Conservation (phyloP, 1,284 basidiomycete species). For the Sphaerobolus stellatus region DNA sequence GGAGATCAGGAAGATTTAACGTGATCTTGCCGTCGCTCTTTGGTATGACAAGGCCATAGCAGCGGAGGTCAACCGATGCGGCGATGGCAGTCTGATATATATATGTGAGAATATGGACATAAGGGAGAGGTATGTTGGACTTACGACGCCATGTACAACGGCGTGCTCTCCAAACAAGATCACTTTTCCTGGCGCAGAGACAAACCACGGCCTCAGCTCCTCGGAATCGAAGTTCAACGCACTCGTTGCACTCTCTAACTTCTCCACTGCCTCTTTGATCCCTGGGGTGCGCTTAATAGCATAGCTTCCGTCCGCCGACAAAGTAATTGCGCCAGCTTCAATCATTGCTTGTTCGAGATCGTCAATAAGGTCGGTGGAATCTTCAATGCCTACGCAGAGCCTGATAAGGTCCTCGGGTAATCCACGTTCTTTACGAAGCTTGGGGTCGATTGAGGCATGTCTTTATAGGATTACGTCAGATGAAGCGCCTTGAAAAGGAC, state of each 20-base stretch:
- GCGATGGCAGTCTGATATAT: constrained; percentile 82
- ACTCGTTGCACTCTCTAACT: neutral
- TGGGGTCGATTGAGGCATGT: constrained; percentile 96
- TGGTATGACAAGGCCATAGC: constrained; percentile 83
- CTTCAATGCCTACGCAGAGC: constrained; percentile 98
- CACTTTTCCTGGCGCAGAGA: constrained; percentile 96
- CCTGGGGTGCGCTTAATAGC: constrained; percentile 11
- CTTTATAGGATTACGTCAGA: constrained; percentile 40
- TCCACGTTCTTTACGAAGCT: constrained; percentile 87
- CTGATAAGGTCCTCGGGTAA: constrained; percentile 98
- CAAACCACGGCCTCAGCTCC: constrained; percentile 73
- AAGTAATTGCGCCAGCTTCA: constrained; percentile 84
- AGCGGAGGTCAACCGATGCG: constrained; percentile 92
- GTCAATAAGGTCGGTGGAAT: constrained; percentile 88
- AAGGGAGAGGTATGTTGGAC: constrained; percentile 32
- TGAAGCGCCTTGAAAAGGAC: constrained; percentile 1
- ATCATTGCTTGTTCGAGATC: constrained; percentile 93
- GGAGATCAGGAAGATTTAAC: constrained; percentile 81
- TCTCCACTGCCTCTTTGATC: constrained; percentile 4
- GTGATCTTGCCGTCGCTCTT: constrained; percentile 75
- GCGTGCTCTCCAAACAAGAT: constrained; percentile 99
- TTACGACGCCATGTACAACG: constrained; percentile 94
- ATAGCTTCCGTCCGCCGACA: constrained; percentile 35
- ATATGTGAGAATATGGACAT: constrained; percentile 3
- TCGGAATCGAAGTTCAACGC: constrained; percentile 10